Base-by-base conservation (phyloP, 179 eudicot genomes). In the Patellifolia procumbens region DNA sequence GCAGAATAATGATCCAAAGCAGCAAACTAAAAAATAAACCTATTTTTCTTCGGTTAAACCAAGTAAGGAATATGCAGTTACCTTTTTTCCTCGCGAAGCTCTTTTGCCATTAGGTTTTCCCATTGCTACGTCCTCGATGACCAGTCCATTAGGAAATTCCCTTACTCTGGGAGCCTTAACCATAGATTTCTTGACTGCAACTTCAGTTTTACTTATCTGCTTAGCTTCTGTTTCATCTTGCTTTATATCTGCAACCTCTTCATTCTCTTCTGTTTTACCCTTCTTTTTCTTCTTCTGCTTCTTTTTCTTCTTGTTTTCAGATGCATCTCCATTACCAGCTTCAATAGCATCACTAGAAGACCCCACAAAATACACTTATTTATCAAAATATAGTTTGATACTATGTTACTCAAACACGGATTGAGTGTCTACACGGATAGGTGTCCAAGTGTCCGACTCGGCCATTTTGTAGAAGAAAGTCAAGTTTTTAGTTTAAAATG, bases 61-160 rank as follows among this genome's bases (percentile, higher is more conserved):
- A 15, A 73, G 59, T 15, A 0, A 32, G 46, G 29, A 69, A 39
- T 22, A 34, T 51, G 32, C 2, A 70, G 31, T 81, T 83, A 85
- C 98, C 96, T 87, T 94, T 73, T 82, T 92, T 68, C 98, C 98
- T 17, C 80, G 76, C 68, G 88, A 81, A 64, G 97, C 98, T 74
- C 89, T 76, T 83, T 84, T 94, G 74, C 97, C 98, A 79, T 89
- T 83, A 28, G 90, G 91, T 62, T 83, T 85, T 31, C 97, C 94
- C 84, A 80, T 82, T 76, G 83, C 79, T 65, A 94, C 42, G 63
- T 84, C 94, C 82, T 92, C 91, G 64, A 94, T 82, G 58, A 82
- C 73, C 78, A 94, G 75, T 37, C 98, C 98, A 79, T 88, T 92
- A 48, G 91, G 76, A 69, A 83, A 88, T 59, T 84, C 85, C 82